phyloP scores from a whole-genome alignment of 345 rosid genomes.

The Linum tenue region DNA sequence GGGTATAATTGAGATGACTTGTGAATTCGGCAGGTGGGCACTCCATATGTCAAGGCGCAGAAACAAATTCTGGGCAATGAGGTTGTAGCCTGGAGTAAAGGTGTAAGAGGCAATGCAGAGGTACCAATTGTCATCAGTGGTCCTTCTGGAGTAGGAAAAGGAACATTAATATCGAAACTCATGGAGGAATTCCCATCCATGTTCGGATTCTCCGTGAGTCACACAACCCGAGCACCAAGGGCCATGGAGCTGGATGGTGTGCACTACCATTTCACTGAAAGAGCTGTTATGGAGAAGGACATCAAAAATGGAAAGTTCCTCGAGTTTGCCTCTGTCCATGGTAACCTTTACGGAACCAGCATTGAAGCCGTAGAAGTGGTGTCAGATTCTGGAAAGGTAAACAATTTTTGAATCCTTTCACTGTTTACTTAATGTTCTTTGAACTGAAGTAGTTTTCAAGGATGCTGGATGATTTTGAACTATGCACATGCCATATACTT shows the following conservation, averaged over 20 bases:
- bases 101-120: conserved; percentile 52
- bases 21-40: conserved; percentile 43
- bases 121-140: conserved; percentile 76
- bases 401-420: no score
- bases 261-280: conserved; percentile 74
- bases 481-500: neutral
- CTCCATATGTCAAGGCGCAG: conserved; percentile 54
- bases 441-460: neutral
- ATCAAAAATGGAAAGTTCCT: conserved; percentile 80
- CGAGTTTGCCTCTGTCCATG: conserved; percentile 84
- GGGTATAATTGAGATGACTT: no score
- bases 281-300: conserved; percentile 68
- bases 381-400: conserved; percentile 87
- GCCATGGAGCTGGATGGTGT: conserved; percentile 52
- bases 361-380: conserved; percentile 85
- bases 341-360: conserved; percentile 89
- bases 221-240: conserved; percentile 79
- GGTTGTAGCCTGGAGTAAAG: conserved; percentile 91
- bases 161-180: conserved; percentile 64
- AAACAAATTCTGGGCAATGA: conserved; percentile 32
- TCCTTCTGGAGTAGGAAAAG: conserved; percentile 93
- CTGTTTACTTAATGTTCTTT: neutral
- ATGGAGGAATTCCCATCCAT: conserved; percentile 68
- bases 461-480: neutral
- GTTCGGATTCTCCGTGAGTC: conserved; percentile 90